phyloP scores from a whole-genome alignment of 2,329 filamentous ascomycete genomes.

The Madurella fahalii region DNA sequence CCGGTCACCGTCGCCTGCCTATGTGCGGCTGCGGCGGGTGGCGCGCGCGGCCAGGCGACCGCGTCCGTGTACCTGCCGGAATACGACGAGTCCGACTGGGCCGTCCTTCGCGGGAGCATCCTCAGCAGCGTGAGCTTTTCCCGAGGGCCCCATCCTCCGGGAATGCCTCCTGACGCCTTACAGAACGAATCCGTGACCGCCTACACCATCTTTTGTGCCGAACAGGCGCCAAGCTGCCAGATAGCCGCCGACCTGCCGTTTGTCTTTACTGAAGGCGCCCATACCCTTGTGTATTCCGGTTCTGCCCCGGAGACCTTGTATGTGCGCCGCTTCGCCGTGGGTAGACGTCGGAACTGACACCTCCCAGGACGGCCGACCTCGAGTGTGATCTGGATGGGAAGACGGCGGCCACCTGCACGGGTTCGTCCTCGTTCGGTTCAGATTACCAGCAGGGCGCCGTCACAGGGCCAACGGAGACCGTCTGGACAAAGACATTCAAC shows the following conservation, averaged over 20 bases:
- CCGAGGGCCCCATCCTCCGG: neutral
- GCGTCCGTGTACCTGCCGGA: constrained; percentile 45
- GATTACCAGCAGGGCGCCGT: constrained; percentile 37
- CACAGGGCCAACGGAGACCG: constrained; percentile 41
- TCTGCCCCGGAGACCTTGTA: constrained; percentile 42
- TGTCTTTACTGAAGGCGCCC: constrained; percentile 43
- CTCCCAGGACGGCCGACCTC: constrained; percentile 41
- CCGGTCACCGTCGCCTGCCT: constrained; percentile 10
- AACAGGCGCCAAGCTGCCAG: constrained; percentile 40
- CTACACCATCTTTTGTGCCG: constrained; percentile 48
- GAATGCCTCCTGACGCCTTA: neutral
- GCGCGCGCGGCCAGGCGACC: constrained; percentile 29
- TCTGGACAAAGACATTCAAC: constrained; percentile 43
- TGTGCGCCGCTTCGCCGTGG: constrained; percentile 15
- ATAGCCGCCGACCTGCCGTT: constrained; percentile 46
- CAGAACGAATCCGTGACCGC: constrained; percentile 41
- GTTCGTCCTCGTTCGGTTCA: constrained; percentile 43
- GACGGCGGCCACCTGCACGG: constrained; percentile 45
- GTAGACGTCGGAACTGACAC: neutral
- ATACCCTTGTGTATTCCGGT: constrained; percentile 42
- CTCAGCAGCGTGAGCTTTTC: constrained; percentile 37
- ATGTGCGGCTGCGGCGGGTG: constrained; percentile 10
- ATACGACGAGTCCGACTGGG: constrained; percentile 41
- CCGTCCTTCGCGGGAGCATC: constrained; percentile 43
- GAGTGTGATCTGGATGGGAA: constrained; percentile 40